These are phyloP conservation scores for Yarrowia sp. DNA, from an alignment of 805 yeast genomes.

Conservation along the genomic window DNA sequence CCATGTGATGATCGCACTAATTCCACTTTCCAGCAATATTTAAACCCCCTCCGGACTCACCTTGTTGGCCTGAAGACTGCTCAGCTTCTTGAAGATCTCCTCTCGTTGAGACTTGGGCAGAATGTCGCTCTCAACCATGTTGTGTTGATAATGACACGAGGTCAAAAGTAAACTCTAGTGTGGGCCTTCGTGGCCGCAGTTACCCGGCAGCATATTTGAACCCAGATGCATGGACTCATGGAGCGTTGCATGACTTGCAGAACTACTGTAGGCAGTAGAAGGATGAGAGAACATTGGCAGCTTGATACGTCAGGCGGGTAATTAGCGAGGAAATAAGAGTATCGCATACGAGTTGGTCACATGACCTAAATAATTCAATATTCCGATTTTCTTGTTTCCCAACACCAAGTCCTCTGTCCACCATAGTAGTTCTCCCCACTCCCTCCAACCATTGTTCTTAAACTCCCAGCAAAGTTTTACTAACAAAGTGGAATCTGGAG, in stretches of 20 bases:
- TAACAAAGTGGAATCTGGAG: conserved; percentile 23
- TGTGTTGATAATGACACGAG: conserved; percentile 38
- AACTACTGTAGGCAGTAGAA: no score
- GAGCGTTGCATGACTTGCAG: conserved; percentile 6
- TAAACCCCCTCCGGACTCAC: conserved; percentile 44
- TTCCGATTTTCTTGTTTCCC: not conserved
- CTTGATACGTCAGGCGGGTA: no score
- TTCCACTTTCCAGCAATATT: no score
- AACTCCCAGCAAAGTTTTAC: conserved; percentile 37
- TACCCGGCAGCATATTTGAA: conserved; percentile 34
- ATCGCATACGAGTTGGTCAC: no score
- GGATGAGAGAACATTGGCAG: no score
- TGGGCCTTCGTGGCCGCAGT: not conserved
- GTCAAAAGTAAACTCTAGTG: conserved; percentile 30
- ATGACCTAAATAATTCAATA: no score
- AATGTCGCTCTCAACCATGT: conserved; percentile 43
- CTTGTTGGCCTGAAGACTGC: conserved; percentile 74
- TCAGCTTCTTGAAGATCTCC: conserved; percentile 67
- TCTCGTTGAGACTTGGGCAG: conserved; percentile 67
- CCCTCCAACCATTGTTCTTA: conserved; percentile 18
- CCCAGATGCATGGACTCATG: not conserved
- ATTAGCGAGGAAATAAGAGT: not conserved
- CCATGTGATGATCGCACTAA: not conserved
- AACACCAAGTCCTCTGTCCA: not conserved
- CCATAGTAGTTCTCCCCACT: not conserved